Conservation (phyloP, 495 filamentous ascomycete species). For the Cudoniella acicularis region DNA sequence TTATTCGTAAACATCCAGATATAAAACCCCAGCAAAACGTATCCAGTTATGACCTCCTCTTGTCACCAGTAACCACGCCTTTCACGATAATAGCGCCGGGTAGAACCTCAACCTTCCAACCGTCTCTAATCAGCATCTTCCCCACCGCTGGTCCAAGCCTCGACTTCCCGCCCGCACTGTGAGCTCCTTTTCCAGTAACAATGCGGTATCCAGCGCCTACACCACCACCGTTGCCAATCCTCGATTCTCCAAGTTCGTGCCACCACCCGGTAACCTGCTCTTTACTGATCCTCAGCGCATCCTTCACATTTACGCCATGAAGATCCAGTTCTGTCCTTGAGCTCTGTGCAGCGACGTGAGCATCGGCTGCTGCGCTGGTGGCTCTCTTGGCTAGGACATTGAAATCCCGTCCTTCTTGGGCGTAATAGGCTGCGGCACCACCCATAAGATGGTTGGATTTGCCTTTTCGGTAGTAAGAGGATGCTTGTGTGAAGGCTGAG, state of each 20-base stretch:
- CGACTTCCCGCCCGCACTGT: constrained; percentile 72
- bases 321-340: constrained; percentile 54
- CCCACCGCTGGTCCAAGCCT: constrained; percentile 77
- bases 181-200: constrained; percentile 74
- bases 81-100: constrained; percentile 63
- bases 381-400: constrained; percentile 40
- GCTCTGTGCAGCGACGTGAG: constrained; percentile 47
- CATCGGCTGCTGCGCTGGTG: constrained; percentile 50
- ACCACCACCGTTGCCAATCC: constrained; percentile 39
- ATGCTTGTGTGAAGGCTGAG: constrained; percentile 56
- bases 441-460: constrained; percentile 64
- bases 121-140: constrained; percentile 68
- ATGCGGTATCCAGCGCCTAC: constrained; percentile 57
- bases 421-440: constrained; percentile 65
- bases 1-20: too few relatives aligned
- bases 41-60: constrained; percentile 5
- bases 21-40: too few relatives aligned
- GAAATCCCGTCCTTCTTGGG: constrained; percentile 51
- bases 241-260: constrained; percentile 55
- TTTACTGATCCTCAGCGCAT: constrained; percentile 72
- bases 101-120: constrained; percentile 74
- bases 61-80: constrained; percentile 38
- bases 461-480: constrained; percentile 55
- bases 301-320: constrained; percentile 76
- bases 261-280: constrained; percentile 74